phyloP scores from a whole-genome alignment of 306 rosid species.

The Begonia fuchsioides region DNA sequence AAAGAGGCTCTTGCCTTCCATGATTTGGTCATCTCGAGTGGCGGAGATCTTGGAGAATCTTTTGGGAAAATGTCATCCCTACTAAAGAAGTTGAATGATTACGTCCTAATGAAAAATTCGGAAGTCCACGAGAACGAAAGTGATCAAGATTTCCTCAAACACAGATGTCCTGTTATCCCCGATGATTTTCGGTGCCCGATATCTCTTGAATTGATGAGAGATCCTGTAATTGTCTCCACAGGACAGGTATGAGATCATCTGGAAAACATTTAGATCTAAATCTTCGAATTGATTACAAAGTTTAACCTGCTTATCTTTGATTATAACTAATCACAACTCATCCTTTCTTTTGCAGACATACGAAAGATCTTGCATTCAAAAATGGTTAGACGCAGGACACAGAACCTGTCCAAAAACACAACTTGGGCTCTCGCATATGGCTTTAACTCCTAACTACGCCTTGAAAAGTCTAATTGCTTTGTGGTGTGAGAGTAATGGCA shows the following conservation, averaged over 20 bases:
- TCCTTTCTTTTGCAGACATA: slow-evolving; percentile 54
- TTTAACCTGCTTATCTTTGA: neutral
- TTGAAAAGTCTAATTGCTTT: slow-evolving; percentile 84
- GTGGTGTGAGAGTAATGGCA: slow-evolving; percentile 97
- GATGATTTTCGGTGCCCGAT: slow-evolving; percentile 97
- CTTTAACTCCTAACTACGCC: slow-evolving; percentile 92
- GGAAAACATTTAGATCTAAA: neutral
- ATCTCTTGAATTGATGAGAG: slow-evolving; percentile 91
- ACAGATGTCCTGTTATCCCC: slow-evolving; percentile 92
- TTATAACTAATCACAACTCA: slow-evolving; percentile 11
- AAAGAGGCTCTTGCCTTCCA: slow-evolving; percentile 69
- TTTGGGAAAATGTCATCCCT: slow-evolving; percentile 47
- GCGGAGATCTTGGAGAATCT: slow-evolving; percentile 36
- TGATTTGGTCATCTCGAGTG: slow-evolving; percentile 43
- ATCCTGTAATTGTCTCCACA: slow-evolving; percentile 91
- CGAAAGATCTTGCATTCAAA: slow-evolving; percentile 86
- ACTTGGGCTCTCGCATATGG: slow-evolving; percentile 70
- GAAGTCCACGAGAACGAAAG: slow-evolving; percentile 28
- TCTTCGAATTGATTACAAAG: neutral
- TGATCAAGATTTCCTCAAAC: slow-evolving; percentile 44
- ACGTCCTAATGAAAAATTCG: slow-evolving; percentile 39
- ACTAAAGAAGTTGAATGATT: slow-evolving; percentile 56
- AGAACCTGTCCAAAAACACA: slow-evolving; percentile 94
- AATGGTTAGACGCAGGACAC: slow-evolving; percentile 96
- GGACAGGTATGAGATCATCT: slow-evolving; percentile 59